Evolutionary conservation across 2,329 filamentous ascomycete species (phyloP).

Genomic region (Stylonectria norvegica): DNA sequence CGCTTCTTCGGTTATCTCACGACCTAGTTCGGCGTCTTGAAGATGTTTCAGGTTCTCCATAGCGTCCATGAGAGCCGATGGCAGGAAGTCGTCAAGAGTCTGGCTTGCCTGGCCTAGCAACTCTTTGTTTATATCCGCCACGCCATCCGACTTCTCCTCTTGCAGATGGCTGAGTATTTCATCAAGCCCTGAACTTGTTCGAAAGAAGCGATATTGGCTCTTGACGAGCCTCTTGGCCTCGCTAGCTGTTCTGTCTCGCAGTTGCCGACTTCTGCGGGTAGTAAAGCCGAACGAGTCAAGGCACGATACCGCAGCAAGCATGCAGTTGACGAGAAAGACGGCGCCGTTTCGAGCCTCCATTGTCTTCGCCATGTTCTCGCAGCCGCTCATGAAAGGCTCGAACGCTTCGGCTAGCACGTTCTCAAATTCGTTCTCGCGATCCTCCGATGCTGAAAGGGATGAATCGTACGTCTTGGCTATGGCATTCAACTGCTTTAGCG

Average conservation of each 20-base stretch:
- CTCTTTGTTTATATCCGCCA: constrained; percentile 45
- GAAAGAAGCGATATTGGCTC: constrained; percentile 70
- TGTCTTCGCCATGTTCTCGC: constrained; percentile 62
- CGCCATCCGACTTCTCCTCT: constrained; percentile 29
- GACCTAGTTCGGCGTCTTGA: constrained; percentile 67
- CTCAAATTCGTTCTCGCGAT: constrained; percentile 67
- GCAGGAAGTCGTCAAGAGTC: constrained; percentile 82
- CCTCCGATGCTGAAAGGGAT: constrained; percentile 60
- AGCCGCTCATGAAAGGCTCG: constrained; percentile 79
- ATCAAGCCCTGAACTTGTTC: constrained; percentile 69
- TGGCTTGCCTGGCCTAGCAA: constrained; percentile 67
- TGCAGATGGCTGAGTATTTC: constrained; percentile 58
- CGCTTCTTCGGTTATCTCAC: constrained; percentile 76
- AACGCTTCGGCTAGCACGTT: constrained; percentile 74
- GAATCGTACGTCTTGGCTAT: constrained; percentile 87
- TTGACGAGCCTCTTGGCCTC: constrained; percentile 58
- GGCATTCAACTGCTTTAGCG: constrained; percentile 70
- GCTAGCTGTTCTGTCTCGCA: constrained; percentile 55
- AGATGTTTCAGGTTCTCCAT: constrained; percentile 75
- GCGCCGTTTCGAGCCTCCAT: constrained; percentile 58
- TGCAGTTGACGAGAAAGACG: constrained; percentile 73
- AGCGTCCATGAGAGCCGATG: constrained; percentile 89
- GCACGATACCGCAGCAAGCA: constrained; percentile 53
- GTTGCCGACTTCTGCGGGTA: constrained; percentile 47
- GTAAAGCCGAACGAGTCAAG: constrained; percentile 64